These are phyloP conservation scores for Botrytis squamosa DNA, from an alignment of 2,329 filamentous ascomycete genomes.

Conservation along the genomic window DNA sequence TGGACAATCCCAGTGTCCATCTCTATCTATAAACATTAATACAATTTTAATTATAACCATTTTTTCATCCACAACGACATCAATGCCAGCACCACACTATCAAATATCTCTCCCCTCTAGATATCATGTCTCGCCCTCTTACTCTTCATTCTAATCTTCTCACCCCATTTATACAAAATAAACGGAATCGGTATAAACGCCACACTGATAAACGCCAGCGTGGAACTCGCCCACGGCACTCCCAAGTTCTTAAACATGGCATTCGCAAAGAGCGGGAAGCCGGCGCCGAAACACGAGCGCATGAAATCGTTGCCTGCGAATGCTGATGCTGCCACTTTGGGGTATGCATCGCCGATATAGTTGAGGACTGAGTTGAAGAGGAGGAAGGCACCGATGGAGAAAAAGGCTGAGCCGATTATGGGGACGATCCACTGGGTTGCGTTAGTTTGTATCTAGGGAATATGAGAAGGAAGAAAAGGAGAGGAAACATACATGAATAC, in stretches of 20 bases:
- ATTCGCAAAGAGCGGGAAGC: constrained; percentile 40
- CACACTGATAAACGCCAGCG: constrained; percentile 58
- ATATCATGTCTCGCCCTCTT: constrained; percentile 19
- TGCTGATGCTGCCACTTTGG: constrained; percentile 42
- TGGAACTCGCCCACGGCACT: constrained; percentile 60
- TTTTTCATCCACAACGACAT: no score
- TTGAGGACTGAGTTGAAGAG: constrained; percentile 49
- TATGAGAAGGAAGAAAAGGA: no score
- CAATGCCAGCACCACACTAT: neutral
- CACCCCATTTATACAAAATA: constrained; percentile 60
- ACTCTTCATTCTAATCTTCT: constrained; percentile 47
- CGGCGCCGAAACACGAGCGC: constrained; percentile 40
- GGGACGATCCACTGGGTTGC: constrained; percentile 53
- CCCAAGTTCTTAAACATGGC: constrained; percentile 44
- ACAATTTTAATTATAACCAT: neutral
- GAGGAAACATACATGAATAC: constrained; percentile 22
- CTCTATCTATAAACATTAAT: neutral
- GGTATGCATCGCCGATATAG: constrained; percentile 43
- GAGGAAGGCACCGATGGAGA: constrained; percentile 45
- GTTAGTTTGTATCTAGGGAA: neutral
- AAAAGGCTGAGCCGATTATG: constrained; percentile 49
- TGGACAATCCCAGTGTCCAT: neutral
- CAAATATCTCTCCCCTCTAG: neutral
- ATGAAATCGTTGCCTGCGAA: constrained; percentile 43
- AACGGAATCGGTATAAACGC: constrained; percentile 62